Evolutionary conservation across 1,139 yeast species (phyloP).

Genomic region (Candida frijolesensis): DNA sequence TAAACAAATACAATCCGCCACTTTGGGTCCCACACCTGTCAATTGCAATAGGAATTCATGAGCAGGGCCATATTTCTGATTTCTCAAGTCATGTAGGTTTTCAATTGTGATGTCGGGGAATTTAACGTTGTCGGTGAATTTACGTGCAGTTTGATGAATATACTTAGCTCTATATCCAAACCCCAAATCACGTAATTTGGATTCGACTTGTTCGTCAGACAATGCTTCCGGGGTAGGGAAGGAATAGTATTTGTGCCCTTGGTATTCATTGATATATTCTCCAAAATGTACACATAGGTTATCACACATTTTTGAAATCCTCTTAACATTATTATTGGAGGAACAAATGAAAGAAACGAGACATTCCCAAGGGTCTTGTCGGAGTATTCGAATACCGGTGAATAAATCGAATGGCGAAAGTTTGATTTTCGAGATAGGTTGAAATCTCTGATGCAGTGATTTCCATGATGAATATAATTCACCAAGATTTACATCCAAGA

Average conservation of each 20-base stretch:
- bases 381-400: conserved; percentile 76
- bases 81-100: conserved; percentile 41
- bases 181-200: conserved; percentile 56
- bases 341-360: conserved; percentile 88
- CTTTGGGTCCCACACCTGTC: conserved; percentile 96
- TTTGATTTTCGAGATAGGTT: conserved; percentile 26
- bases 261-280: conserved; percentile 49
- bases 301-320: conserved; percentile 94
- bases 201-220: conserved; percentile 41
- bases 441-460: conserved; percentile 47
- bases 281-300: conserved; percentile 76
- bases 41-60: conserved; percentile 67
- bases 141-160: conserved; percentile 73
- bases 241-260: conserved; percentile 57
- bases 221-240: conserved; percentile 71
- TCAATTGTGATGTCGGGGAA: conserved; percentile 35
- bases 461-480: conserved; percentile 67
- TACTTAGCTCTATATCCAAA: conserved; percentile 95
- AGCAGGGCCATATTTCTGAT: conserved; percentile 53
- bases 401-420: conserved; percentile 43
- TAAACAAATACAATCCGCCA: conserved; percentile 87
- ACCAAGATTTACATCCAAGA: conserved; percentile 55
- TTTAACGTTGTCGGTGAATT: conserved; percentile 35
- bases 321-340: conserved; percentile 90
- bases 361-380: conserved; percentile 98